A percentile compares a stretch with the other conserved stretches of the same genome.
These are phyloP conservation scores for Pezicula radicicola DNA, from an alignment of 2,329 filamentous ascomycete genomes.

Conservation along the genomic window DNA sequence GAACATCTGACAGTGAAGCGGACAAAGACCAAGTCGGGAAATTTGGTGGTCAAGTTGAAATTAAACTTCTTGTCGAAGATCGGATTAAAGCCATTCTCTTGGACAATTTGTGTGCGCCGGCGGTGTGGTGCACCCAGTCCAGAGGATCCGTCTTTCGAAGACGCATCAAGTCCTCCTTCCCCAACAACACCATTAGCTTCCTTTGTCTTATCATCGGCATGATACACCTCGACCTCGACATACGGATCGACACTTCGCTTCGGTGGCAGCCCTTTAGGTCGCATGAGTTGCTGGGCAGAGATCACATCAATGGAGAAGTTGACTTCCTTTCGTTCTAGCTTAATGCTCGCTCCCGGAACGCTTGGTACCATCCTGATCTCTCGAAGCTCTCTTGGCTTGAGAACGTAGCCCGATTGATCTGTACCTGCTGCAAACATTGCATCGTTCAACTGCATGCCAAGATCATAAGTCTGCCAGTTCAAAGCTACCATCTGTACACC, in stretches of 20 bases:
- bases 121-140: conserved; percentile 71
- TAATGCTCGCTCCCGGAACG: conserved; percentile 49
- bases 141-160: conserved; percentile 59
- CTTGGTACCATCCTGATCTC: conserved; percentile 61
- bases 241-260: conserved; percentile 85
- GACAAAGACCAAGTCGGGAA: conserved; percentile 89
- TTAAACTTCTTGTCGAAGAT: conserved; percentile 77
- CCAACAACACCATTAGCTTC: conserved; percentile 71
- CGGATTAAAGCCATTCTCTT: conserved; percentile 91
- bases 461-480: conserved; percentile 97
- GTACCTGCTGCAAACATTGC: conserved; percentile 94
- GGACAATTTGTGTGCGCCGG: conserved; percentile 75
- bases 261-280: conserved; percentile 68
- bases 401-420: conserved; percentile 86
- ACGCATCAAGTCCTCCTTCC: conserved; percentile 63
- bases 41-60: conserved; percentile 87
- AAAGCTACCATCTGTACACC: conserved; percentile 97
- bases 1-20: conserved; percentile 91
- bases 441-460: conserved; percentile 93
- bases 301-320: conserved; percentile 85
- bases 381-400: conserved; percentile 86
- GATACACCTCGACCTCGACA: conserved; percentile 91
- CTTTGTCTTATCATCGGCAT: conserved; percentile 89
- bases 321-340: conserved; percentile 77
- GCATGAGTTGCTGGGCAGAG: conserved; percentile 91